Conservation (phyloP, 495 filamentous ascomycete genomes). For the Aspergillus olivimuriae region DNA sequence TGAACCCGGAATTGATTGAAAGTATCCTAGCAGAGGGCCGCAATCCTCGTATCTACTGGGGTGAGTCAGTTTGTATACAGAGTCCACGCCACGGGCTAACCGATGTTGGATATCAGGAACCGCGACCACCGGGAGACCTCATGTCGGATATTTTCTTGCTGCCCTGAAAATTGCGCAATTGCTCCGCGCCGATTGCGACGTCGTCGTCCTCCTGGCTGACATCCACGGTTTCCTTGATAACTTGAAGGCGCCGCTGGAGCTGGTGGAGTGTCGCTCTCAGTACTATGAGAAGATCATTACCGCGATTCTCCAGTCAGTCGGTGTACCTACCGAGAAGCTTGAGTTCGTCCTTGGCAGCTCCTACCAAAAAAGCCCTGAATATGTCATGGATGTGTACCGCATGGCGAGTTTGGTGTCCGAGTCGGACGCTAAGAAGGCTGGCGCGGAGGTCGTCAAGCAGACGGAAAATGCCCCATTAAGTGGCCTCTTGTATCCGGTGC, state of each 20-base stretch:
- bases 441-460: constrained; percentile 92
- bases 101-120: constrained; percentile 45
- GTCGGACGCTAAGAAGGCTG: constrained; percentile 72
- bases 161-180: constrained; percentile 80
- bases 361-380: constrained; percentile 56
- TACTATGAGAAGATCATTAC: constrained; percentile 67
- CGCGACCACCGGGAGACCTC: constrained; percentile 73
- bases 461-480: constrained; percentile 63
- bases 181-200: constrained; percentile 73
- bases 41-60: constrained; percentile 79
- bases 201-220: constrained; percentile 78
- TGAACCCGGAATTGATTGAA: constrained; percentile 83
- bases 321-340: constrained; percentile 65
- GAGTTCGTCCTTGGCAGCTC: constrained; percentile 77
- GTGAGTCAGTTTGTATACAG: constrained; percentile 22
- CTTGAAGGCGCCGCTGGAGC: constrained; percentile 53
- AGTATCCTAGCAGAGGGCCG: constrained; percentile 63
- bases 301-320: constrained; percentile 59
- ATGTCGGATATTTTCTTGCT: constrained; percentile 74
- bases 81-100: neutral
- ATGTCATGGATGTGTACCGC: constrained; percentile 38
- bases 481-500: constrained; percentile 69
- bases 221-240: constrained; percentile 46
- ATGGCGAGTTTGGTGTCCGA: constrained; percentile 28
- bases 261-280: constrained; percentile 70